Evolutionary conservation across 148 eudicot genomes (phyloP).

Genomic region (Vaccinium darrowii): DNA sequence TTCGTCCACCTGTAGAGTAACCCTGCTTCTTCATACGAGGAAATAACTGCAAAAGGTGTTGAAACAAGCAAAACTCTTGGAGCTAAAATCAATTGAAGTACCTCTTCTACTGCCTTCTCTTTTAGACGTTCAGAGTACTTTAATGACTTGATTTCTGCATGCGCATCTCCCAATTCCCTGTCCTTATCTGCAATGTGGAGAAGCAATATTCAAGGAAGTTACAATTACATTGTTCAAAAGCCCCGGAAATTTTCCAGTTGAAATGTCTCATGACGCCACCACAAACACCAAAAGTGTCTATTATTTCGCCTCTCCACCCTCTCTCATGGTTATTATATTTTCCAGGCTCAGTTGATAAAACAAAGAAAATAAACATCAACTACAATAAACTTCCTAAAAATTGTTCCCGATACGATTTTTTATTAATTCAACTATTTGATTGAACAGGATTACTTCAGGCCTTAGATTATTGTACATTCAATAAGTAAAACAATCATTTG

Average conservation of each 20-base stretch:
- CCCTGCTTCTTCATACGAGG: background rate
- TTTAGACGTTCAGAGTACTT: constrained; percentile 83
- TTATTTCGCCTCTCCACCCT: background rate
- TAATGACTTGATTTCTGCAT: constrained; percentile 77
- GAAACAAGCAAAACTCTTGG: background rate
- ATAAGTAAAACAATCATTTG: background rate
- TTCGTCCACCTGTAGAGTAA: background rate
- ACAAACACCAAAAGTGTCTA: background rate
- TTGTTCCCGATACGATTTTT: too few species aligned
- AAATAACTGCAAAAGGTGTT: background rate
- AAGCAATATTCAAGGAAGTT: constrained; percentile 4
- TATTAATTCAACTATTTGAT: background rate
- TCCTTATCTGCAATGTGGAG: constrained; percentile 64
- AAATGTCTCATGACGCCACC: background rate
- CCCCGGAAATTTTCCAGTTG: background rate
- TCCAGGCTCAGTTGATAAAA: background rate
- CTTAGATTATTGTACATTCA: background rate
- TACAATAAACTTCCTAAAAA: background rate
- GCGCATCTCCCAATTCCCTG: constrained; percentile 83
- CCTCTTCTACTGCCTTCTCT: constrained; percentile 98
- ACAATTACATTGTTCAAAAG: background rate
- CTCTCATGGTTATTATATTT: background rate
- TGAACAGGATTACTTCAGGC: background rate
- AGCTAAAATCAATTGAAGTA: constrained; percentile 28
- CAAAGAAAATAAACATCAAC: background rate